Percentiles rank a stretch among this genome's conserved stretches.
Evolutionary conservation across 768 basidiomycete species (phyloP).

Genomic region (Podaxis carcinomalis): DNA sequence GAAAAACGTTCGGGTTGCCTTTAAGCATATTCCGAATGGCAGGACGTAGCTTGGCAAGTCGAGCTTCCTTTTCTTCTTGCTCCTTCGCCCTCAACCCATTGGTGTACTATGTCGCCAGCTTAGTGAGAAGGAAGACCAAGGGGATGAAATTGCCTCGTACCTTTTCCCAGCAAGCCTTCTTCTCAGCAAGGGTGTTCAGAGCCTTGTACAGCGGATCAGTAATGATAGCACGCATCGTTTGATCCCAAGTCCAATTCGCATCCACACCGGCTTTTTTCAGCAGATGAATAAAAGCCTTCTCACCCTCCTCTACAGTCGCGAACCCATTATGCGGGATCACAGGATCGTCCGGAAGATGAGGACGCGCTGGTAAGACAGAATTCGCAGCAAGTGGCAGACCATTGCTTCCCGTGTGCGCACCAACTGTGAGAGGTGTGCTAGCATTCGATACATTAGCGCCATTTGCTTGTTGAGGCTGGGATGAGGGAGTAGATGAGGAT

Average conservation of each 20-base stretch:
- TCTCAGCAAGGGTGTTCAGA: constrained; percentile 88
- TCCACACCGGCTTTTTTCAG: constrained; percentile 88
- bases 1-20: constrained; percentile 84
- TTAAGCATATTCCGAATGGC: constrained; percentile 82
- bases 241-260: constrained; percentile 95
- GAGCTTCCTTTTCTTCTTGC: constrained; percentile 79
- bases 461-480: constrained; percentile 45
- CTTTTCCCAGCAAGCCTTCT: constrained; percentile 93
- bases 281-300: constrained; percentile 90
- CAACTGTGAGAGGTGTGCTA: constrained; percentile 32
- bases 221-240: constrained; percentile 96
- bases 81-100: constrained; percentile 75
- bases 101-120: constrained; percentile 54
- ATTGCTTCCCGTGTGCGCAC: constrained; percentile 40
- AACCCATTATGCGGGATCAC: constrained; percentile 91
- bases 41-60: constrained; percentile 82
- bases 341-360: constrained; percentile 82
- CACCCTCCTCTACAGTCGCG: constrained; percentile 80
- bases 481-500: constrained; percentile 47
- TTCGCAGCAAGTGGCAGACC: constrained; percentile 54
- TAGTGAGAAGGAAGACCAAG: constrained; percentile 2
- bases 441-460: constrained; percentile 28
- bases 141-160: constrained; percentile 34
- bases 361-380: constrained; percentile 65
- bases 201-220: constrained; percentile 97